Evolutionary conservation across 495 filamentous ascomycete genomes (phyloP).

Genomic region (Neurospora terricola): DNA sequence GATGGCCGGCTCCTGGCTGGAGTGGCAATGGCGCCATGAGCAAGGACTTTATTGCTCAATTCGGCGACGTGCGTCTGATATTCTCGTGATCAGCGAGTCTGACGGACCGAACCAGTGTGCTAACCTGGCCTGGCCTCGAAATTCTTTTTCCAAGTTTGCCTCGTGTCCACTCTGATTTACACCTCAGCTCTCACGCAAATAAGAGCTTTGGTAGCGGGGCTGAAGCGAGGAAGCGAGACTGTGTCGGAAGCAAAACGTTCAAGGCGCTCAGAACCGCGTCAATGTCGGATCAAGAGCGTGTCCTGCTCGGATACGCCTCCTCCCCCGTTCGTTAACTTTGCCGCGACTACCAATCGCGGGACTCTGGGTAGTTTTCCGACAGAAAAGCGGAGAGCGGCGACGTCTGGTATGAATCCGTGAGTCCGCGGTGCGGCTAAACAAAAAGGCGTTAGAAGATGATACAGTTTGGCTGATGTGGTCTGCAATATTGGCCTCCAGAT

Average conservation of each 20-base stretch:
- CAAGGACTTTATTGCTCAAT: background rate
- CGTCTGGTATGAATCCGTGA: background rate
- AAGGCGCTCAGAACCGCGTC: background rate
- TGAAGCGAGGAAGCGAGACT: background rate
- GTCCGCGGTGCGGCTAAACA: constrained; percentile 20
- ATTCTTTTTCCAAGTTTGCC: background rate
- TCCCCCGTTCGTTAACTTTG: background rate
- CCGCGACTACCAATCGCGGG: constrained; percentile 15
- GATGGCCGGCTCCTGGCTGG: background rate
- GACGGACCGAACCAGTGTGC: background rate
- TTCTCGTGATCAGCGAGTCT: background rate
- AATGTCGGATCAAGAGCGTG: background rate
- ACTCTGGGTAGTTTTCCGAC: constrained; percentile 10
- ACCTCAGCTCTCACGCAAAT: background rate
- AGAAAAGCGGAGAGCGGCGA: constrained; percentile 2
- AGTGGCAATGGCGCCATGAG: constrained; percentile 10
- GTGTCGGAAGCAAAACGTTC: background rate
- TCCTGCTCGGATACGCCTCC: background rate
- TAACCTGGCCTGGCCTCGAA: background rate
- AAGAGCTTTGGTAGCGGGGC: background rate
- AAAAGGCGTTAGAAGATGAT: constrained; percentile 6
- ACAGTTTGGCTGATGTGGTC: background rate
- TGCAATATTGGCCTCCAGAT: background rate
- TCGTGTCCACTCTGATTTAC: background rate
- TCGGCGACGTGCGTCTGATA: constrained; percentile 5